A percentile compares a stretch with the other conserved stretches of the same genome.
Evolutionary conservation across 1,284 basidiomycete genomes (phyloP).

Genomic region (Microbotryum silenes-acaulis): DNA sequence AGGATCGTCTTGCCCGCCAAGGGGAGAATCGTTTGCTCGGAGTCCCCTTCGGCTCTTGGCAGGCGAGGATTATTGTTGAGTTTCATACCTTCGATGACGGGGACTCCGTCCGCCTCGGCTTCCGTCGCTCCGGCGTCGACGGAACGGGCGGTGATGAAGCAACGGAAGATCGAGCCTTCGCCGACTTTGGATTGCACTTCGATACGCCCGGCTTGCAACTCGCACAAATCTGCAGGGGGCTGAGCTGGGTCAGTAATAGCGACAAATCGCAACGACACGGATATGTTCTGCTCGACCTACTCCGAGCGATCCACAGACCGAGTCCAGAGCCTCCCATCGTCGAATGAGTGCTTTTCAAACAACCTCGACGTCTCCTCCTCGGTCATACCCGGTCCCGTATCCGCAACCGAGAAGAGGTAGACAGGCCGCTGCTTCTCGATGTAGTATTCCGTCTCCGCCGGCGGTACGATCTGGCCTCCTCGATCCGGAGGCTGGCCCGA

Average conservation of each 20-base stretch:
- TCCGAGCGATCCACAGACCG: constrained; percentile 20
- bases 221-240: constrained; percentile 18
- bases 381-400: constrained; percentile 27
- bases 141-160: constrained; percentile 22
- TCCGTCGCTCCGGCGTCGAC: constrained; percentile 11
- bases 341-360: constrained; percentile 23
- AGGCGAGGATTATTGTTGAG: constrained; percentile 10
- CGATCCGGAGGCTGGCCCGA: constrained; percentile 13
- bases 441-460: constrained; percentile 14
- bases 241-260: too few species aligned
- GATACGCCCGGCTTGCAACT: constrained; percentile 21
- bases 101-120: background rate
- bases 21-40: constrained; percentile 1
- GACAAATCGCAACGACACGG: too few species aligned
- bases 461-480: constrained; percentile 17
- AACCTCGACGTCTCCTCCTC: constrained; percentile 16
- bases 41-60: background rate
- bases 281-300: background rate
- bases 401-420: constrained; percentile 22
- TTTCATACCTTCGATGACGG: background rate
- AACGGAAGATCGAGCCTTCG: constrained; percentile 25
- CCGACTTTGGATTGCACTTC: constrained; percentile 20
- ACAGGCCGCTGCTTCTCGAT: constrained; percentile 17
- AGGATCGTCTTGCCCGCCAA: constrained; percentile 1
- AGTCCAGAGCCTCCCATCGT: constrained; percentile 20